A percentile compares a stretch with the other conserved stretches of the same genome.
These are phyloP conservation scores for Rhizophora apiculata DNA, from an alignment of 345 rosid species.

Conservation along the genomic window DNA sequence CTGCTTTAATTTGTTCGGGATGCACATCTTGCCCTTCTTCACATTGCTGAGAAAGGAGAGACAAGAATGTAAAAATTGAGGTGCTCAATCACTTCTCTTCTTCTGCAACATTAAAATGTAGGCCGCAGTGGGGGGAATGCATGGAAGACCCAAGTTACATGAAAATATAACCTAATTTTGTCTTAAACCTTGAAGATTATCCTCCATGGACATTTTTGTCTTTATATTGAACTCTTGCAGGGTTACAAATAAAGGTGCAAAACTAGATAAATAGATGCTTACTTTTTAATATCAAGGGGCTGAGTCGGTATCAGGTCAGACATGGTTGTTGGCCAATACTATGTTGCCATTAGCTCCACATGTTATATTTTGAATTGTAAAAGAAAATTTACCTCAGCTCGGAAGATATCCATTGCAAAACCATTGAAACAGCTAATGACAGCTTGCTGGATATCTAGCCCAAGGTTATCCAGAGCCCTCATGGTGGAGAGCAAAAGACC, in stretches of 20 bases:
- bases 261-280: too few relatives aligned
- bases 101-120: neutral
- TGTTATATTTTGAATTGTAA: neutral
- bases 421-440: conserved; percentile 98
- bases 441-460: conserved; percentile 95
- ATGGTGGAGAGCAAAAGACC: conserved; percentile 91
- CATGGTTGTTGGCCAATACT: too few relatives aligned
- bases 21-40: conserved; percentile 76
- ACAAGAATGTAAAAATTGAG: neutral
- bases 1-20: conserved; percentile 95
- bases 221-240: too few relatives aligned
- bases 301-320: too few relatives aligned
- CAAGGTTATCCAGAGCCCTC: conserved; percentile 94
- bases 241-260: too few relatives aligned
- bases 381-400: conserved; percentile 69
- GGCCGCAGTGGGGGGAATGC: too few relatives aligned
- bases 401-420: conserved; percentile 94
- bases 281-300: too few relatives aligned
- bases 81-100: neutral
- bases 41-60: conserved; percentile 60
- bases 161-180: too few relatives aligned
- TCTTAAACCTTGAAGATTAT: too few relatives aligned
- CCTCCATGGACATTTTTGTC: too few relatives aligned
- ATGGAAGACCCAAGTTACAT: neutral
- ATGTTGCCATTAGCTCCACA: neutral